Conservation (phyloP, 306 rosid genomes). For the Carpinus fangiana region DNA sequence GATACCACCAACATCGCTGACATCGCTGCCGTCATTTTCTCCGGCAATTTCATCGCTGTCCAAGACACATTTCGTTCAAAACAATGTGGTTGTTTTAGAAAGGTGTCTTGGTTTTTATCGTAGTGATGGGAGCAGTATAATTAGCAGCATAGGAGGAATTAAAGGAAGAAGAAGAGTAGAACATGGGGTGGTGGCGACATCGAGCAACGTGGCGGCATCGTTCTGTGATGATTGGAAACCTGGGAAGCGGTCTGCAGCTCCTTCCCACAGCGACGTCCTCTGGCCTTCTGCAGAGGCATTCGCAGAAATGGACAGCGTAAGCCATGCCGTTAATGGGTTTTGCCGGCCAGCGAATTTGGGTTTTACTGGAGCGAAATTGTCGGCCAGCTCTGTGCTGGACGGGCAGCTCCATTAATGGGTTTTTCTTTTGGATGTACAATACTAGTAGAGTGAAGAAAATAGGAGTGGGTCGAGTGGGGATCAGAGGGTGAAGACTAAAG, state of each 20-base stretch:
- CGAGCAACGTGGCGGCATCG: conserved; percentile 52
- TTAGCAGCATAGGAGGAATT: not conserved
- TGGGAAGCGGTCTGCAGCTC: conserved; percentile 50
- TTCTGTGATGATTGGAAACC: conserved; percentile 80
- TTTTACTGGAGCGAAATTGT: no score
- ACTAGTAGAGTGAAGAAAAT: no score
- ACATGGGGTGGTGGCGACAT: conserved; percentile 47
- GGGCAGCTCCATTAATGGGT: no score
- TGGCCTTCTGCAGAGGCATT: conserved; percentile 98
- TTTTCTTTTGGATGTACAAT: no score
- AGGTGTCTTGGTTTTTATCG: no score
- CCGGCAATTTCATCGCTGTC: conserved; percentile 4
- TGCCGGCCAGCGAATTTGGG: no score
- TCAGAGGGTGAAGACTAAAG: no score
- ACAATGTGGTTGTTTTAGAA: not conserved
- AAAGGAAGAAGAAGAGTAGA: conserved; percentile 9
- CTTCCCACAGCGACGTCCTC: conserved; percentile 74
- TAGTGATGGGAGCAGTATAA: not conserved
- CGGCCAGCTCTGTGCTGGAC: no score
- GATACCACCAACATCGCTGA: not conserved
- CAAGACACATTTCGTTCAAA: not conserved
- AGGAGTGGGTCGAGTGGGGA: no score
- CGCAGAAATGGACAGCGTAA: conserved; percentile 57
- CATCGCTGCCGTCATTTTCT: conserved; percentile 15
- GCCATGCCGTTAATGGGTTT: no score